Percentiles rank a stretch among this genome's conserved stretches.
phyloP scores from a whole-genome alignment of 371 early-diverging fungal genomes.

The Coemansia sp. region DNA sequence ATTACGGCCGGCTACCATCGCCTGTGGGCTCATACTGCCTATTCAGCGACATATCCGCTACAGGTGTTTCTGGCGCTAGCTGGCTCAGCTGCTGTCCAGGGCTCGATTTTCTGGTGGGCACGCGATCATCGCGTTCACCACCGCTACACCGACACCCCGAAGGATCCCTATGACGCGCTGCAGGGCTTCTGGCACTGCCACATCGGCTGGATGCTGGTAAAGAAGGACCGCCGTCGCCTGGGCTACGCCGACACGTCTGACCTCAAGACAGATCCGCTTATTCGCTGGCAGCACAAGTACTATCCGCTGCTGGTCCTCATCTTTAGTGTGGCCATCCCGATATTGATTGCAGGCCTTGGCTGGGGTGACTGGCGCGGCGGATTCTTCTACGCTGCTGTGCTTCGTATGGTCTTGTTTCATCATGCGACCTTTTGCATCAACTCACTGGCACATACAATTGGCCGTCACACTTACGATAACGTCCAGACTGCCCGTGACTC shows the following conservation, averaged over 20 bases:
- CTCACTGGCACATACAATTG: slow-evolving; percentile 82
- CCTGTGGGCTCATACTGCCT: slow-evolving; percentile 78
- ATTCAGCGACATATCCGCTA: slow-evolving; percentile 61
- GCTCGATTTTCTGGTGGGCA: slow-evolving; percentile 83
- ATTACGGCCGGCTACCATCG: slow-evolving; percentile 93
- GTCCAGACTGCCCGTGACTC: slow-evolving; percentile 77
- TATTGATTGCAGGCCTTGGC: slow-evolving; percentile 74
- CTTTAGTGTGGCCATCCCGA: slow-evolving; percentile 53
- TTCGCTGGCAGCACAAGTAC: slow-evolving; percentile 81
- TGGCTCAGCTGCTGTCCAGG: slow-evolving; percentile 77
- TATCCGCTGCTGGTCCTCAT: slow-evolving; percentile 68
- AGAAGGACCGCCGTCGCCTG: slow-evolving; percentile 66
- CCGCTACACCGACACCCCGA: slow-evolving; percentile 86
- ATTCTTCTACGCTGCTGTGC: slow-evolving; percentile 78
- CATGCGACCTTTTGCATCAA: slow-evolving; percentile 96
- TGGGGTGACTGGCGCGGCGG: slow-evolving; percentile 94
- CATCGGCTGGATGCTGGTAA: slow-evolving; percentile 87
- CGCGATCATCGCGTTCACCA: slow-evolving; percentile 90
- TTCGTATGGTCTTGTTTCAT: slow-evolving; percentile 79
- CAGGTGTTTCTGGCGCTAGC: slow-evolving; percentile 63
- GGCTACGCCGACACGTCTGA: slow-evolving; percentile 85
- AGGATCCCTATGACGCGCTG: slow-evolving; percentile 87
- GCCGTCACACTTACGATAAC: slow-evolving; percentile 78
- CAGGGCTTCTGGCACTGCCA: slow-evolving; percentile 86
- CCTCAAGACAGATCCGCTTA: slow-evolving; percentile 73